Base-by-base conservation (phyloP, 768 basidiomycete genomes). In the Leucocoprinus sp. region DNA sequence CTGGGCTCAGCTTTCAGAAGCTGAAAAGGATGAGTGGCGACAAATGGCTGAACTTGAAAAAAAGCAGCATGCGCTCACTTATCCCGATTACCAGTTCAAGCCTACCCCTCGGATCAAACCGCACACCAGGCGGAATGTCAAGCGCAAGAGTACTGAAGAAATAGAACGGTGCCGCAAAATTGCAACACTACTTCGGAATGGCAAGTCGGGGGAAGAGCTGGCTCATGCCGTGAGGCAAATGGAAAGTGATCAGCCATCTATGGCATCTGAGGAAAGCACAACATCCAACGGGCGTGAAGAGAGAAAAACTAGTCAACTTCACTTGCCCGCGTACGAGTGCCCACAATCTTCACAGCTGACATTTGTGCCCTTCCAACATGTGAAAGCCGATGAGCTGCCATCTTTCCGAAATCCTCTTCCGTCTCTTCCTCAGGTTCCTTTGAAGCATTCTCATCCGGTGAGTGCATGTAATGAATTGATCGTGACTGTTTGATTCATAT, bases 71-170 rank as follows among this genome's bases (percentile, higher is more conserved):
- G 57, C 59, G 1, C 51, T 58, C 15, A 67, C 64, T 42, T 70
- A 80, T 51, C 78, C 80, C 11, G 63, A 67, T 50, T 82, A 82
- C 53, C 70, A 71, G 8, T 82, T 76, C 61, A 60, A 63, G 18
- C 78, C 78, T 4, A 59, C 60, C 24, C 54, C 59, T 8, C 71
- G 75, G 5, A 52, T 64, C 4, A 68, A 67, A 49, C 70, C 67
- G 36, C 69, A 69, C 1, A 44, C 69, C 12, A 76, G 71, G 53
- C 66, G 76, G 33, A 76, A 71, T 8, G 71, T 76, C 18, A 72
- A 72, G 57, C 63, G 76, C 50, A 77, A 76, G 38, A 67, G 71
- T 26, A 54, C 50, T 15, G 64, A 67, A 43, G 78, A 79, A 49
- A 61, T 69, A 41, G 56, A 60, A 41, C 75, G 78, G 8, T 76